A percentile compares a stretch with the other conserved stretches of the same genome.
Evolutionary conservation across 1,284 basidiomycete species (phyloP).

Genomic region (Apiotrichum laibachii): DNA sequence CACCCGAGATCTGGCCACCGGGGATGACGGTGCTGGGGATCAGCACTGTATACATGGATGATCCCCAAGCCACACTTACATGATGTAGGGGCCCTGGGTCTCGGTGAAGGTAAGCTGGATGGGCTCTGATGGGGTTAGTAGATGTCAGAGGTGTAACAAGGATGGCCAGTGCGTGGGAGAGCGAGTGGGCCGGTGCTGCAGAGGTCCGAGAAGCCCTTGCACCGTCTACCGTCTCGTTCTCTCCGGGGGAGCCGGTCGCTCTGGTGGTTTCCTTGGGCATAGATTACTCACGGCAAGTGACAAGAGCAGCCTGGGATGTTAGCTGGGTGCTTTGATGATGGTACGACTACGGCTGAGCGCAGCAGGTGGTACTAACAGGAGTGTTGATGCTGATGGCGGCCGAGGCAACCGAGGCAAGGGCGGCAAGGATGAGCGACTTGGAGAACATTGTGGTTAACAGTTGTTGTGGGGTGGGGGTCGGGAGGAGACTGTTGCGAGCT

Average conservation of each 20-base stretch:
- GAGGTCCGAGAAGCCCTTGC: too few relatives aligned
- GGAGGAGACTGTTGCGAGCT: not conserved
- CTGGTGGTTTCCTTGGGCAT: not conserved
- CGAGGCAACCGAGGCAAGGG: constrained; percentile 36
- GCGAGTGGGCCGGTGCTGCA: too few relatives aligned
- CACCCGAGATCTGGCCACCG: constrained; percentile 35
- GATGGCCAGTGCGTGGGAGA: not conserved
- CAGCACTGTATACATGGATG: not conserved
- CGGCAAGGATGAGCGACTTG: constrained; percentile 26
- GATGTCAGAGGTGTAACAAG: too few relatives aligned
- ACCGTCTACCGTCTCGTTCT: too few relatives aligned
- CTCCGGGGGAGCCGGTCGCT: too few relatives aligned
- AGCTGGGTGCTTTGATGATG: not conserved
- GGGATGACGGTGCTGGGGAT: constrained; percentile 40
- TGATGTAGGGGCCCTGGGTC: constrained; percentile 40
- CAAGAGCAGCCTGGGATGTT: constrained; percentile 31
- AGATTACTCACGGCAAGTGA: constrained; percentile 41
- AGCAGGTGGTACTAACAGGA: constrained; percentile 32
- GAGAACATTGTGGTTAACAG: constrained; percentile 34
- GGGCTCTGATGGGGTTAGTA: constrained; percentile 32
- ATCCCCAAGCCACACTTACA: constrained; percentile 34
- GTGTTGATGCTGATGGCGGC: constrained; percentile 35
- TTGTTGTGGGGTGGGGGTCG: constrained; percentile 2
- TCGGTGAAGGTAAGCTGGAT: constrained; percentile 33
- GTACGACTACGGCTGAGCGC: too few relatives aligned